Conservation (phyloP, 805 yeast genomes). For the Saturnispora besseyi region DNA sequence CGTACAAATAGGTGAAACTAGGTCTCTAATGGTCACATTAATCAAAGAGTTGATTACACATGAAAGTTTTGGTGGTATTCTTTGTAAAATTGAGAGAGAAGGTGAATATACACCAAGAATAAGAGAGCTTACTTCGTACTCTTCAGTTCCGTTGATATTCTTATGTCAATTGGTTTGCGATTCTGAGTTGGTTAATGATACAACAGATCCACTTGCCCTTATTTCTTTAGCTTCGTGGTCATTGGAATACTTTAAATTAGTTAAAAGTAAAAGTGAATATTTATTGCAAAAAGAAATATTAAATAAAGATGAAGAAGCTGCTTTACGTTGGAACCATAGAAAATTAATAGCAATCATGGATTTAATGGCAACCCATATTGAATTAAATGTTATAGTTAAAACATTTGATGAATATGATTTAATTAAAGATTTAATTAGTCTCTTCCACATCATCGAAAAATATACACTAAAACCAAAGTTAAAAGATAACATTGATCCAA, state of each 20-base stretch:
- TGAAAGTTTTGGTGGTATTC: conserved; percentile 8
- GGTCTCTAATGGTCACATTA: not conserved
- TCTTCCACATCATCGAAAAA: conserved; percentile 35
- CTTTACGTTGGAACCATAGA: conserved; percentile 13
- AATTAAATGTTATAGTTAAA: conserved; percentile 32
- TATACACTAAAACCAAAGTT: conserved; percentile 30
- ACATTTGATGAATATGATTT: conserved; percentile 34
- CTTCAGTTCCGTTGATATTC: conserved; percentile 4
- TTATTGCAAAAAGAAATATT: conserved; percentile 3
- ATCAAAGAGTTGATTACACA: conserved; percentile 1
- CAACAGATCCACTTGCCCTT: not conserved
- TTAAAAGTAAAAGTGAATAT: conserved; percentile 11
- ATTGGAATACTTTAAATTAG: conserved; percentile 23
- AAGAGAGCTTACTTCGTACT: not conserved
- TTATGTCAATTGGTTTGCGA: conserved; percentile 1
- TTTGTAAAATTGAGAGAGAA: conserved; percentile 4
- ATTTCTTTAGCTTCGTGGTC: conserved; percentile 33
- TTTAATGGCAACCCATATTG: conserved; percentile 33
- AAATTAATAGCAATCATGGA: conserved; percentile 28
- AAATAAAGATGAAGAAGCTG: conserved; percentile 1
- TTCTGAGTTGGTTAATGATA: not conserved
- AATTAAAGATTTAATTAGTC: conserved; percentile 27
- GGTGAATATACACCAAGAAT: not conserved
- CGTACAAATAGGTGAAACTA: not conserved
- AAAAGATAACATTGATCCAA: conserved; percentile 19